Conservation (phyloP, 2,329 filamentous ascomycete genomes). For the Apiospora arundinis region DNA sequence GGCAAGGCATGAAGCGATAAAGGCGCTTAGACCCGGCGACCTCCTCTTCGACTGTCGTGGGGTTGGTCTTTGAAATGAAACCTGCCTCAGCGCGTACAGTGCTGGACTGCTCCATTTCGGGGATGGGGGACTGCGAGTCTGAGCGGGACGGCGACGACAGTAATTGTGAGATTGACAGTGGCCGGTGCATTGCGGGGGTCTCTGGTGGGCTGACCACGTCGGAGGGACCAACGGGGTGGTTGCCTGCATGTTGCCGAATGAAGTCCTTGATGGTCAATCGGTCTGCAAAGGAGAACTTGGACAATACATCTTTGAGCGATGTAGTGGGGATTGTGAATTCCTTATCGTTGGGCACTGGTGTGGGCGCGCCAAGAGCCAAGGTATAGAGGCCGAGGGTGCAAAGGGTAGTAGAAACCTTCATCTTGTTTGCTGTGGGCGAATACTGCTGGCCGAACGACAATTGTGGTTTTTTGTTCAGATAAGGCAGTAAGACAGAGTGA, state of each 20-base stretch:
- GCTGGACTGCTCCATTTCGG: constrained; percentile 32
- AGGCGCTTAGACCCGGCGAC: constrained; percentile 37
- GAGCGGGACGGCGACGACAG: constrained; percentile 12
- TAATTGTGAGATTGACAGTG: constrained; percentile 19
- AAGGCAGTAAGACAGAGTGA: not conserved
- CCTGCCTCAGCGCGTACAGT: constrained; percentile 38
- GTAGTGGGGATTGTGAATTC: not conserved
- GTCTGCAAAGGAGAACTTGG: not conserved
- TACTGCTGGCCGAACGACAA: not conserved
- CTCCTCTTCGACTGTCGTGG: constrained; percentile 38
- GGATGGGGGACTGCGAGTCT: constrained; percentile 30
- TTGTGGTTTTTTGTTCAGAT: not conserved
- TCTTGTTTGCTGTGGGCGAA: not conserved
- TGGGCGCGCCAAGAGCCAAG: constrained; percentile 13
- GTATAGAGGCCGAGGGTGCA: not conserved
- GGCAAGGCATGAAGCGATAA: constrained; percentile 35
- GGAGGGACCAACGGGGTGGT: not conserved
- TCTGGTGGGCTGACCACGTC: not conserved
- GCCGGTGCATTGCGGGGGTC: not conserved
- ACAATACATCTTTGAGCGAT: not conserved
- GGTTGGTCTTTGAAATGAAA: constrained; percentile 31
- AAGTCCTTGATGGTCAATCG: constrained; percentile 9
- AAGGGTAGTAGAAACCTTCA: constrained; percentile 18
- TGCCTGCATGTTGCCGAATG: not conserved
- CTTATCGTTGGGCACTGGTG: not conserved